Evolutionary conservation across 306 rosid species (phyloP), one percentile per base, ranked within the genome.

Genomic region (Trifolium dubium): DNA sequence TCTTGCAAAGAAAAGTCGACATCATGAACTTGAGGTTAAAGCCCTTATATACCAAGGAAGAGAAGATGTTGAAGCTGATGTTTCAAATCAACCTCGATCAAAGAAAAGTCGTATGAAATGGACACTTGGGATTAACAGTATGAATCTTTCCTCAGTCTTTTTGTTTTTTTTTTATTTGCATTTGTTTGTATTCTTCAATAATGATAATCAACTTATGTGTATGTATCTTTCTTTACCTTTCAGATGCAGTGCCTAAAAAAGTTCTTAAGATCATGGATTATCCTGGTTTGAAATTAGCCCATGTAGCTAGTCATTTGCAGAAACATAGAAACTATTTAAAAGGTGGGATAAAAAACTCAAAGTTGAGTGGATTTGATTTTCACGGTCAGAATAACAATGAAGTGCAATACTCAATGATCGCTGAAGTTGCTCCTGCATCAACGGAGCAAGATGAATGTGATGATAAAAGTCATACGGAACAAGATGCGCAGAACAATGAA

Each of bases 241-340:
- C 80, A 91, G 92, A 83, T 71, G 92, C 92, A 76, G 88, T 81
- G 64, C 97, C 97, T 18, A 89, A 84, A 81, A 81, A 79, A 74
- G 86, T 89, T 74, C 89, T 91, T 10, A 87, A 84, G 63, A 39
- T 79, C 71, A 91, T 91, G 95, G 80, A 84, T 55, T 80, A 79
- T 18, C 88, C 91, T 30, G 84, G 74, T 56, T 83, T 89, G 74
- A 82, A 86, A 43, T 79, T 88, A 81, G 92, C 77, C 44, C 85
- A 87, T 54, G 89, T 91, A 35, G 95, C 97, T 1, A 91, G 97
- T 51, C 97, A 91, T 80, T 59, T 91, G 73, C 95, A 89, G 92
- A 53, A 53, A 1, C 18, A 53, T 53, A 53, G 60, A 3, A 18
- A 18, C 5, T 9, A 18, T 53, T 53, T 53, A 10, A 44, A 12